Conservation (phyloP, 352 stramenopile genomes). For the Phytophthora capsici region DNA sequence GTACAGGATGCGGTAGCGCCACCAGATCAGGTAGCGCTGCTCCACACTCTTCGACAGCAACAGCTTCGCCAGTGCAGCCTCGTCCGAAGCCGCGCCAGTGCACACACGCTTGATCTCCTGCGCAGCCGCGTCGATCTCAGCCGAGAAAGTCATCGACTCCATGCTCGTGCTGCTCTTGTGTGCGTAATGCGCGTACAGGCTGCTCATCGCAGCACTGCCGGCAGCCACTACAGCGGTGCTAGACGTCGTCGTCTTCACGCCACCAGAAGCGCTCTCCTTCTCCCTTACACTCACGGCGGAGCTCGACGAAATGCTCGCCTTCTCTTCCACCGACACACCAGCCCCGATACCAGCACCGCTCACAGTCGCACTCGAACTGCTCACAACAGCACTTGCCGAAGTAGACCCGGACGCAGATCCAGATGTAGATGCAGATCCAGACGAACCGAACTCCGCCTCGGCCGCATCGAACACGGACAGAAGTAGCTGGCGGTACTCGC, state of each 20-base stretch:
- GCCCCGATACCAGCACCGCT: slow-evolving; percentile 6
- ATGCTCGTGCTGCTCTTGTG: slow-evolving; percentile 17
- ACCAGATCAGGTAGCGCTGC: slow-evolving; percentile 33
- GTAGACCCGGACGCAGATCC: not conserved
- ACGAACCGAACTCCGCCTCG: slow-evolving; percentile 8
- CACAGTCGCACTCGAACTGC: not conserved
- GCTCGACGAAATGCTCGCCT: not conserved
- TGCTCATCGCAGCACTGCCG: slow-evolving; percentile 10
- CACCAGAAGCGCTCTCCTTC: slow-evolving; percentile 2
- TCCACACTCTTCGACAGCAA: slow-evolving; percentile 26
- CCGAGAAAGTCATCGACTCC: slow-evolving; percentile 39
- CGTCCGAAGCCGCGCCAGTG: slow-evolving; percentile 24
- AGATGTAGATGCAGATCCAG: slow-evolving; percentile 1
- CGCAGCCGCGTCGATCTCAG: slow-evolving; percentile 44
- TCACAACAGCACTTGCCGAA: not conserved
- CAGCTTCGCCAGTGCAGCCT: slow-evolving; percentile 24
- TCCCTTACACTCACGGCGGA: not conserved
- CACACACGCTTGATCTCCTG: slow-evolving; percentile 53
- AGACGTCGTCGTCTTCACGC: slow-evolving; percentile 3
- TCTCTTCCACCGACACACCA: not conserved
- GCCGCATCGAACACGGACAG: slow-evolving; percentile 32
- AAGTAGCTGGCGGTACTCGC: slow-evolving; percentile 30
- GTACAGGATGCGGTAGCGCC: slow-evolving; percentile 49
- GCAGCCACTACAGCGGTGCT: slow-evolving; percentile 4
- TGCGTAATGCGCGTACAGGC: slow-evolving; percentile 19